These are phyloP conservation scores for Trifolium fragiferum DNA, from an alignment of 306 rosid species.

Conservation along the genomic window DNA sequence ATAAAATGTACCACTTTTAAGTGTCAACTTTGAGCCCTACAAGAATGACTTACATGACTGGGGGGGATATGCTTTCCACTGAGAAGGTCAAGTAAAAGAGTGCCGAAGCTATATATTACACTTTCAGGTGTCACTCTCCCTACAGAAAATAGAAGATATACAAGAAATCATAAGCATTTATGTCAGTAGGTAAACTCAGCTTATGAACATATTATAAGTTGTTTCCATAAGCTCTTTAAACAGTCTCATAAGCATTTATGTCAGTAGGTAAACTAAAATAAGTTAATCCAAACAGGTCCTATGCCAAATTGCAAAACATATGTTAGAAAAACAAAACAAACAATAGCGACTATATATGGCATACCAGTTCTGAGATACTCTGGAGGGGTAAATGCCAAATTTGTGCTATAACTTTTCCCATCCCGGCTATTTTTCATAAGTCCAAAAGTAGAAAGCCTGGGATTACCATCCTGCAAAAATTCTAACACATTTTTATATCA, in stretches of 20 bases:
- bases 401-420: constrained; percentile 86
- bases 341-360: background rate
- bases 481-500: constrained; percentile 36
- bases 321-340: constrained; percentile 26
- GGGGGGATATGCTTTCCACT: constrained; percentile 91
- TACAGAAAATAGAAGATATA: constrained; percentile 40
- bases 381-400: constrained; percentile 90
- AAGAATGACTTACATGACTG: constrained; percentile 68
- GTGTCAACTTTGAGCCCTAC: background rate
- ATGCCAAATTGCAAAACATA: background rate
- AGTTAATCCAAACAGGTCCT: too few species aligned
- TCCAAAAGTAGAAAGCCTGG: constrained; percentile 83
- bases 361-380: constrained; percentile 88
- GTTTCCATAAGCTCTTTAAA: too few species aligned
- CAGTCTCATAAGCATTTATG: too few species aligned
- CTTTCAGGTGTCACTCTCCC: constrained; percentile 91
- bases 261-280: too few species aligned
- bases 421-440: constrained; percentile 87
- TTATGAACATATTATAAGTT: too few species aligned
- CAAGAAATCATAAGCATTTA: constrained; percentile 6
- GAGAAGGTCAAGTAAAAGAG: constrained; percentile 85
- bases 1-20: background rate
- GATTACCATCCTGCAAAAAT: constrained; percentile 79
- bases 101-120: constrained; percentile 82
- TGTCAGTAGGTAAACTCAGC: too few species aligned